Evolutionary conservation across 495 filamentous ascomycete species (phyloP).

Genomic region (Neurospora sp.): DNA sequence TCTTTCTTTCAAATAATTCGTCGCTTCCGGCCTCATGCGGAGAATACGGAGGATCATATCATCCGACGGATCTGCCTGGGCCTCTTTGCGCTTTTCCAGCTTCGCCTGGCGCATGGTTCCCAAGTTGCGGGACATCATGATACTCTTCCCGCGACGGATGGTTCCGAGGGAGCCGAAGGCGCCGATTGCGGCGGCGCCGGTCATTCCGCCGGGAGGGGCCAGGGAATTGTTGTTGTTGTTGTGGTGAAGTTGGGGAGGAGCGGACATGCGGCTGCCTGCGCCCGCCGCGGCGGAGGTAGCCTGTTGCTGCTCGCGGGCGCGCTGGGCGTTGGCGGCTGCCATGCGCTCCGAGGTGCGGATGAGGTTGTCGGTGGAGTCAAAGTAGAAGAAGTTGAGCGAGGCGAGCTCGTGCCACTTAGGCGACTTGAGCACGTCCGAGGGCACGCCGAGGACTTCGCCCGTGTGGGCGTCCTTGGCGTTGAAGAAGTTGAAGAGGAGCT

Average conservation of each 20-base stretch:
- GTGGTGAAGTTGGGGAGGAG: slow-evolving; percentile 47
- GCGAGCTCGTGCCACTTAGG: slow-evolving; percentile 98
- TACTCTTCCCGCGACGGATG: slow-evolving; percentile 74
- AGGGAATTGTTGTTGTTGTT: not conserved
- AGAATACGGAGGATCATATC: slow-evolving; percentile 97
- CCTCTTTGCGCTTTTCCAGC: slow-evolving; percentile 88
- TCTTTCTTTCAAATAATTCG: slow-evolving; percentile 76
- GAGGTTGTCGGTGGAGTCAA: slow-evolving; percentile 81
- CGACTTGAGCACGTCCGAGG: slow-evolving; percentile 81
- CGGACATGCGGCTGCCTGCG: slow-evolving; percentile 49
- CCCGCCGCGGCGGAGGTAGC: slow-evolving; percentile 10
- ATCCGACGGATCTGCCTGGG: slow-evolving; percentile 92
- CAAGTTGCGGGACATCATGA: slow-evolving; percentile 90
- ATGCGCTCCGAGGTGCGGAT: slow-evolving; percentile 91
- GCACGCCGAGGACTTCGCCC: slow-evolving; percentile 78
- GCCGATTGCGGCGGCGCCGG: slow-evolving; percentile 18
- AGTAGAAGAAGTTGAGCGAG: slow-evolving; percentile 96
- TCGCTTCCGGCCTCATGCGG: slow-evolving; percentile 93
- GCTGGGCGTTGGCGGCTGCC: slow-evolving; percentile 76
- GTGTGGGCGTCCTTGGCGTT: slow-evolving; percentile 85
- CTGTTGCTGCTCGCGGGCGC: slow-evolving; percentile 43
- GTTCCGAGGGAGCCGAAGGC: slow-evolving; percentile 62
- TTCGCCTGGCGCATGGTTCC: slow-evolving; percentile 95
- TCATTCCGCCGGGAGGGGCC: not conserved
- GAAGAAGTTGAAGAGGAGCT: slow-evolving; percentile 91